A percentile compares a stretch with the other conserved stretches of the same genome.
Evolutionary conservation across 257 asterid species (phyloP).

Genomic region (Mitragyna speciosa): DNA sequence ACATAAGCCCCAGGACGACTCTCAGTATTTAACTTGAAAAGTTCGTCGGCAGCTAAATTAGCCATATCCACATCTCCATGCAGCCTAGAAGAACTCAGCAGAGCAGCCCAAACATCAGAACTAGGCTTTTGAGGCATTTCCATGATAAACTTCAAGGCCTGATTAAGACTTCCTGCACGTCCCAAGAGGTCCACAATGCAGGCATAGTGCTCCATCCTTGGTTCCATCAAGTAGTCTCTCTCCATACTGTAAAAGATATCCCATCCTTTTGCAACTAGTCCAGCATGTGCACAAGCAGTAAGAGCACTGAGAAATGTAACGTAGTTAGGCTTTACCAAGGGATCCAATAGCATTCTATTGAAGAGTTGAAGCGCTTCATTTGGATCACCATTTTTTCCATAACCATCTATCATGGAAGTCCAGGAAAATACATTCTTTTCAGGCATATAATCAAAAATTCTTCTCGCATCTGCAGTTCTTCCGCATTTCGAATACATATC

Average conservation of each 20-base stretch:
- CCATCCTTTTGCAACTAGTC: constrained; percentile 62
- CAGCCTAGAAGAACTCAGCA: constrained; percentile 71
- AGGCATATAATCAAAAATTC: constrained; percentile 65
- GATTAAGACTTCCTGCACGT: constrained; percentile 69
- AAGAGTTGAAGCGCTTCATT: constrained; percentile 65
- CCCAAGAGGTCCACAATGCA: constrained; percentile 86
- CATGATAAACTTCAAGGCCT: constrained; percentile 60
- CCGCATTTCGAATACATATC: constrained; percentile 94
- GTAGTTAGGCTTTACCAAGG: constrained; percentile 49
- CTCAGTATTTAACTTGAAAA: constrained; percentile 45
- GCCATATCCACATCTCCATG: constrained; percentile 89
- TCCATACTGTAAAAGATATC: constrained; percentile 64
- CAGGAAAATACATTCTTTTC: constrained; percentile 72
- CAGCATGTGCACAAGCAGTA: constrained; percentile 88
- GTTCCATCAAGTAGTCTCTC: constrained; percentile 55
- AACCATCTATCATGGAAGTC: constrained; percentile 97
- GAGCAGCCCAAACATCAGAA: constrained; percentile 89
- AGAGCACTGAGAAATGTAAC: constrained; percentile 81
- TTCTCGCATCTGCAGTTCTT: constrained; percentile 66
- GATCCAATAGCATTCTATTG: constrained; percentile 40
- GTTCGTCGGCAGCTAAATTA: constrained; percentile 72
- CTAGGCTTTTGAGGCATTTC: constrained; percentile 66
- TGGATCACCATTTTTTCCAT: constrained; percentile 82
- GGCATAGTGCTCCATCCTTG: constrained; percentile 90
- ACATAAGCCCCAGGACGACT: constrained; percentile 80